phyloP scores from a whole-genome alignment of 2,329 filamentous ascomycete species.

The Colletotrichum magnum region DNA sequence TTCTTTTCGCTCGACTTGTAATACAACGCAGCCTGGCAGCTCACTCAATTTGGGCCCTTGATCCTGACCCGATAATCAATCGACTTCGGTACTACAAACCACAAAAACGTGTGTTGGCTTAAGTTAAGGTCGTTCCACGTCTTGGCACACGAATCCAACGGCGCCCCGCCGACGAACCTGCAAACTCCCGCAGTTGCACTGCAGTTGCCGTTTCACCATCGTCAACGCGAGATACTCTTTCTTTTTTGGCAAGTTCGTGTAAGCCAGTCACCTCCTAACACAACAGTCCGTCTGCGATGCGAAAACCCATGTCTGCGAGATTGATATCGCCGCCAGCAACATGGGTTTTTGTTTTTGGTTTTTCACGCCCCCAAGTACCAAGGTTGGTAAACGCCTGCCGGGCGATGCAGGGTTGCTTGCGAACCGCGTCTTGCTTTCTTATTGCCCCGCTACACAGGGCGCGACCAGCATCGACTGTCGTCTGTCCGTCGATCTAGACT shows the following conservation, averaged over 20 bases:
- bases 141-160: constrained; percentile 9
- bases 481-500: constrained; percentile 13
- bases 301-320: not conserved
- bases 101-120: not conserved
- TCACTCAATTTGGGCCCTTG: constrained; percentile 6
- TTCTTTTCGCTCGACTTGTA: not conserved
- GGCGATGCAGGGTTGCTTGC: not conserved
- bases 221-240: constrained; percentile 12
- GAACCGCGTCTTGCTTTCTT: constrained; percentile 2
- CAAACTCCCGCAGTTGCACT: constrained; percentile 18
- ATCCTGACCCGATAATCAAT: constrained; percentile 18
- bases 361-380: not conserved
- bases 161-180: constrained; percentile 27
- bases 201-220: constrained; percentile 25
- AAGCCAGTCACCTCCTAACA: not conserved
- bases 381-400: not conserved
- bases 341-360: not conserved
- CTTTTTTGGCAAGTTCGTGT: constrained; percentile 10
- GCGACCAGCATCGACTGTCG: not conserved
- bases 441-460: not conserved
- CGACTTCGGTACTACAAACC: not conserved
- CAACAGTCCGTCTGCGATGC: constrained; percentile 11
- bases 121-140: not conserved
- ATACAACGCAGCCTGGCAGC: not conserved
- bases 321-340: constrained; percentile 12